phyloP scores from a whole-genome alignment of 2,329 filamentous ascomycete genomes.

The Fusarium musae region DNA sequence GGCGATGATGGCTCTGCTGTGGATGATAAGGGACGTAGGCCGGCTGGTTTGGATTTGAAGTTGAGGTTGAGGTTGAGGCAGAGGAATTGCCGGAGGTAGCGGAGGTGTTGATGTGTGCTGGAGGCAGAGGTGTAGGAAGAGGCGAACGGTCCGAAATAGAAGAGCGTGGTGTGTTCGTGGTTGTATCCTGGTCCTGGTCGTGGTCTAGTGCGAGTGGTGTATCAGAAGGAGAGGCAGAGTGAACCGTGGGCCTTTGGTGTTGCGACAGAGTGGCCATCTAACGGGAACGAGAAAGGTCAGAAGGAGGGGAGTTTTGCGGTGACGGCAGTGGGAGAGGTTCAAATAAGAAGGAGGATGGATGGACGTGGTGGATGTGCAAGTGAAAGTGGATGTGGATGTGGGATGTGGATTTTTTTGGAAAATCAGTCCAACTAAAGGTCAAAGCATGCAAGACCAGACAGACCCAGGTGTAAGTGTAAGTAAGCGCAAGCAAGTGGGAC shows the following conservation, averaged over 20 bases:
- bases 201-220: conserved; percentile 29
- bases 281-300: conserved; percentile 49
- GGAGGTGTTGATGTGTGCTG: conserved; percentile 12
- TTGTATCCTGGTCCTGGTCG: conserved; percentile 16
- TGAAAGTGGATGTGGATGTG: conserved; percentile 2
- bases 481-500: conserved; percentile 26
- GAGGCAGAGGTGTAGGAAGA: conserved; percentile 33
- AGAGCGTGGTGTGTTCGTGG: conserved; percentile 42
- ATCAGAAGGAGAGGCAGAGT: conserved; percentile 44
- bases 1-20: conserved; percentile 39
- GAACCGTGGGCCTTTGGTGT: conserved; percentile 47
- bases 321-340: conserved; percentile 49
- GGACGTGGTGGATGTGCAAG: conserved; percentile 4
- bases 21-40: conserved; percentile 27
- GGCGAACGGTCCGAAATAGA: conserved; percentile 45
- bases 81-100: conserved; percentile 20
- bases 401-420: conserved; percentile 15
- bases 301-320: conserved; percentile 42
- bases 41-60: conserved; percentile 17
- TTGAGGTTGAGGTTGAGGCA: not conserved
- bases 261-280: conserved; percentile 61
- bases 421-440: conserved; percentile 7
- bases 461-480: conserved; percentile 24
- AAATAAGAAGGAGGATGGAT: conserved; percentile 47
- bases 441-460: not conserved